Evolutionary conservation across 2,329 filamentous ascomycete genomes (phyloP), one percentile per base, ranked within the genome.

Genomic region (Nectriaceae sp.): DNA sequence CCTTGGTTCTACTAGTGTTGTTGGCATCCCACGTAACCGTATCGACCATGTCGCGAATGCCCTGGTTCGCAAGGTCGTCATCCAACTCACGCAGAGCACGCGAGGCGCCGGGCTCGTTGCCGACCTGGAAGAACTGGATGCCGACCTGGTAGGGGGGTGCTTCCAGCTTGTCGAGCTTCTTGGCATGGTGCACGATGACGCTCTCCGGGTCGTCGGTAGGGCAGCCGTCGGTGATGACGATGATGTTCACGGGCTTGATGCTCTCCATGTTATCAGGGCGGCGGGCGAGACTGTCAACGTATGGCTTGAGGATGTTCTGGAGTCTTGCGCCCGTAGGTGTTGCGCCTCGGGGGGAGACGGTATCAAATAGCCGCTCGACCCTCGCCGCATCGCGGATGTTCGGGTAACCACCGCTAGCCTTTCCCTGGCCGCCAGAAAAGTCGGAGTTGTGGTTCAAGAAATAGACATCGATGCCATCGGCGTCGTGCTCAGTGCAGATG

Each of bases 41-140:
- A 69, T 97, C 93, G 15, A 97, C 90, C 63, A 97, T 97, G 70
- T 97, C 93, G 16, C 93, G 76, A 15, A 93, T 66, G 13, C 77
- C 75, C 22, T 77, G 72, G 22, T 77, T 71, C 21, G 75, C 72
- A n/a, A 80, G 62, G 36, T 79, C 75, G 65, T 97, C 89, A 64
- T 97, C 93, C 6, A 97, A 76, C 40, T 85, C 77, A 57, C 80
- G 73, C 33, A 97, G 75, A 46, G 87, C 83, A 56, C 76, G 70
- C 2, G 77, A 75, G 0, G 92, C 93, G 1, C 69, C 73, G 1
- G 71, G 64, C 58, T 96, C 89, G 42, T 81, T 78, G 47, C 94
- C 93, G 38, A 97, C 88, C 70, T 97, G 93, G 75, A 97, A 96
- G 74, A 97, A 97, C 68, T 97, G 93, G 47, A 97, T 83, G 26